Percentiles rank a stretch among this genome's conserved stretches.
Evolutionary conservation across 352 stramenopile species (phyloP).

Genomic region (Phytopythium ostracodes): DNA sequence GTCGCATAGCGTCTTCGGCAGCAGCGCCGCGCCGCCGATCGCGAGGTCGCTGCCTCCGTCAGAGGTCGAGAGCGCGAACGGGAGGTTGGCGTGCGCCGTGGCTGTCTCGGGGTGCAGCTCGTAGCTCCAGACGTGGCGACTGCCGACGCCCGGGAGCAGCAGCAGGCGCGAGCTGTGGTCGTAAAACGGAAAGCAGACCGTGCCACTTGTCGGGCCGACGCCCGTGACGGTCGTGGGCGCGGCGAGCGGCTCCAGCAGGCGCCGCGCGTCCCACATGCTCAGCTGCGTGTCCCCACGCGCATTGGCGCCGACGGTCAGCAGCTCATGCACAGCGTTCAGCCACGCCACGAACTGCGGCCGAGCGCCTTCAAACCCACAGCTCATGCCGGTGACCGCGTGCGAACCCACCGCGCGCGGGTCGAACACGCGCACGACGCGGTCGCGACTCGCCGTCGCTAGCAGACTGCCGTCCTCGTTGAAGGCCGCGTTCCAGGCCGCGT

Average conservation of each 20-base stretch:
- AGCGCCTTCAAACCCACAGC: slow-evolving; percentile 61
- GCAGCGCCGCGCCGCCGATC: slow-evolving; percentile 53
- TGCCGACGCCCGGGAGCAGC: slow-evolving; percentile 63
- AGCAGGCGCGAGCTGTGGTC: slow-evolving; percentile 61
- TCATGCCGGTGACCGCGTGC: slow-evolving; percentile 55
- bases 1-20: slow-evolving; percentile 63
- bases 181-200: slow-evolving; percentile 57
- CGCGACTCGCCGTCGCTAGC: slow-evolving; percentile 63
- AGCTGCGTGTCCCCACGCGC: slow-evolving; percentile 63
- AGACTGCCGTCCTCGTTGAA: slow-evolving; percentile 65
- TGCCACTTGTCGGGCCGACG: slow-evolving; percentile 34
- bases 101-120: slow-evolving; percentile 42
- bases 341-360: slow-evolving; percentile 73
- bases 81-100: slow-evolving; percentile 53
- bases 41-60: slow-evolving; percentile 14
- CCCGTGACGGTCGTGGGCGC: slow-evolving; percentile 23
- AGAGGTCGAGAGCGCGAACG: slow-evolving; percentile 44
- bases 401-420: slow-evolving; percentile 39
- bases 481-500: slow-evolving; percentile 68
- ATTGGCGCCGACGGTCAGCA: slow-evolving; percentile 60
- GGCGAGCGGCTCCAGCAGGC: slow-evolving; percentile 59
- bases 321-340: slow-evolving; percentile 24
- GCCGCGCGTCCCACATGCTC: slow-evolving; percentile 68
- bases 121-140: slow-evolving; percentile 71
- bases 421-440: slow-evolving; percentile 72